phyloP scores from a whole-genome alignment of 257 asterid species.

The Avicennia marina region DNA sequence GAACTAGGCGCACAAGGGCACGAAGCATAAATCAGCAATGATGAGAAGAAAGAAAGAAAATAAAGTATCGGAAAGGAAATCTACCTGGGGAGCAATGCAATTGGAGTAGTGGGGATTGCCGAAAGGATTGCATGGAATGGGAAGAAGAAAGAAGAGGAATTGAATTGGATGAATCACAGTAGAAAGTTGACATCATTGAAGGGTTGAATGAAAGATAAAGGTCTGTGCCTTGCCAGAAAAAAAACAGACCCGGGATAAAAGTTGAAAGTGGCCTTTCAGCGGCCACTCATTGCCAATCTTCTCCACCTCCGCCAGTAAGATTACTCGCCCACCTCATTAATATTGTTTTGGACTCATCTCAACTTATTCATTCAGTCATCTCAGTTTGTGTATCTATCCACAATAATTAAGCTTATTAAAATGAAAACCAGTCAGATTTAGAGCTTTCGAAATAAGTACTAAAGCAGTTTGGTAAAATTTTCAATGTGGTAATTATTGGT shows the following conservation, averaged over 20 bases:
- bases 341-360: background rate
- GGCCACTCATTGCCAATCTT: slow-evolving; percentile 17
- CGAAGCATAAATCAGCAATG: slow-evolving; percentile 9
- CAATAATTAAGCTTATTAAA: too few species aligned
- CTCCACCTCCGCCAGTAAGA: background rate
- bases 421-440: too few species aligned
- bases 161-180: slow-evolving; percentile 5
- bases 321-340: background rate
- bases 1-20: too few species aligned
- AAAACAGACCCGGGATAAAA: slow-evolving; percentile 26
- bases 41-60: slow-evolving; percentile 17
- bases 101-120: background rate
- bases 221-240: slow-evolving; percentile 24
- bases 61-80: slow-evolving; percentile 19
- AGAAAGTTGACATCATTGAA: slow-evolving; percentile 19
- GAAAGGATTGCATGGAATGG: slow-evolving; percentile 24
- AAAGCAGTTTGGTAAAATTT: too few species aligned
- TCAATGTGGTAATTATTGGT: too few species aligned
- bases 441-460: too few species aligned
- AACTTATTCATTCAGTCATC: too few species aligned
- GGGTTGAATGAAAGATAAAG: slow-evolving; percentile 24
- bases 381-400: too few species aligned
- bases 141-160: background rate
- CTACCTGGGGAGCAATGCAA: slow-evolving; percentile 32
- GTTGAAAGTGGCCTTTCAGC: slow-evolving; percentile 40